phyloP scores from a whole-genome alignment of 2,329 filamentous ascomycete genomes.

The Ilyonectria sp. region DNA sequence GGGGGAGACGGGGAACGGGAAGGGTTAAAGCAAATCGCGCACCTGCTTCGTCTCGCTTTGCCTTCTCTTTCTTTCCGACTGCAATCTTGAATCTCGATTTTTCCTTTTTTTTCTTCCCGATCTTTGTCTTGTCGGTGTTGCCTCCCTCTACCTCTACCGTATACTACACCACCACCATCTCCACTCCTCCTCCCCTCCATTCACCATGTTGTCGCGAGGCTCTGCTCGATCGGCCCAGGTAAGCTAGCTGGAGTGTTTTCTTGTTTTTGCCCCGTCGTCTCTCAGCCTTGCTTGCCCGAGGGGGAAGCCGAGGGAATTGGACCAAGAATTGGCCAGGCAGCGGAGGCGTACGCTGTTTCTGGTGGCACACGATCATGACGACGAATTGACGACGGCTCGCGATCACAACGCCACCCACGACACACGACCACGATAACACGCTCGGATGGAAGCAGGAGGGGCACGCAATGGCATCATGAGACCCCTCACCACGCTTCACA shows the following conservation, averaged over 20 bases:
- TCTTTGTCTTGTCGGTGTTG: constrained; percentile 18
- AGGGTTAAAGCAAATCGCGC: constrained; percentile 45
- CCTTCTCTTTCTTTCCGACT: constrained; percentile 10
- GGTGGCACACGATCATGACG: constrained; percentile 36
- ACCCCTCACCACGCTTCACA: not conserved
- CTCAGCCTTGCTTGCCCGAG: not conserved
- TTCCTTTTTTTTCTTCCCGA: constrained; percentile 33
- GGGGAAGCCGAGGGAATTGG: not conserved
- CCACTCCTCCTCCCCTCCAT: constrained; percentile 33
- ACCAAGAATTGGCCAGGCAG: not conserved
- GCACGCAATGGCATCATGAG: constrained; percentile 16
- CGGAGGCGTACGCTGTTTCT: not conserved
- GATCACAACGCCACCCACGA: not conserved
- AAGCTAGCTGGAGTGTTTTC: constrained; percentile 49
- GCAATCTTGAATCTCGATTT: constrained; percentile 32
- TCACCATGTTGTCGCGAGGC: constrained; percentile 72
- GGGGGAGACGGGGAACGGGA: constrained; percentile 29
- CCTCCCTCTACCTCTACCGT: constrained; percentile 18
- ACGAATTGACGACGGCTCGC: constrained; percentile 21
- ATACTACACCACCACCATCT: constrained; percentile 38
- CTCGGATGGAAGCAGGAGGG: not conserved
- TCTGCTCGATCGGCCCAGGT: constrained; percentile 72
- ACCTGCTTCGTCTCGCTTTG: constrained; percentile 14
- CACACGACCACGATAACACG: not conserved
- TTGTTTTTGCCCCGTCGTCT: constrained; percentile 23